A percentile compares a stretch with the other conserved stretches of the same genome.
These are phyloP conservation scores for Pseudogymnoascus sp. DNA, from an alignment of 2,329 filamentous ascomycete species.

Conservation along the genomic window DNA sequence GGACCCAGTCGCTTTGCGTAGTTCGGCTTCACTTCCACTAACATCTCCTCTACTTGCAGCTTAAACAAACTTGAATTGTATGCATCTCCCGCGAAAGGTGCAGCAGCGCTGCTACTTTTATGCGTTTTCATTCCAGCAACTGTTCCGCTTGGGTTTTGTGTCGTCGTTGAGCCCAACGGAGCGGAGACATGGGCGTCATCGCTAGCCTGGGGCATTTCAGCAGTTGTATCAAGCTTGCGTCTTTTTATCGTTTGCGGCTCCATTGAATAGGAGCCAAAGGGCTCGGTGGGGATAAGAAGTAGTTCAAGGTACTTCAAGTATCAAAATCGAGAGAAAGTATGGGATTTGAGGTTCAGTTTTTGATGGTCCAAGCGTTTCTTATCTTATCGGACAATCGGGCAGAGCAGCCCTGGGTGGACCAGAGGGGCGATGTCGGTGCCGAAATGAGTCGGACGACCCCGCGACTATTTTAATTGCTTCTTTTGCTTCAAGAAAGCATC, in stretches of 20 bases:
- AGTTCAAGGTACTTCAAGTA: background rate
- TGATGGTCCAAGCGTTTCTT: slow-evolving; percentile 11
- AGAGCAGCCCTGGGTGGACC: background rate
- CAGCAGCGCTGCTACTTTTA: slow-evolving; percentile 22
- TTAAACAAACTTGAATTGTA: slow-evolving; percentile 61
- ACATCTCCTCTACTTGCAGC: slow-evolving; percentile 55
- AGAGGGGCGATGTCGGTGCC: slow-evolving; percentile 10
- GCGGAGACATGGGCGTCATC: slow-evolving; percentile 11
- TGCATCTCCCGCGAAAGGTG: slow-evolving; percentile 34
- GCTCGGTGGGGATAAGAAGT: slow-evolving; percentile 1
- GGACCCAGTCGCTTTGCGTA: slow-evolving; percentile 47
- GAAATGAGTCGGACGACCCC: slow-evolving; percentile 9
- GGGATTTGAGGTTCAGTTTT: slow-evolving; percentile 10
- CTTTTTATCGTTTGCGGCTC: slow-evolving; percentile 25
- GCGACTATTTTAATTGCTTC: slow-evolving; percentile 12
- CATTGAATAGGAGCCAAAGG: slow-evolving; percentile 17
- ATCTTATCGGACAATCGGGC: slow-evolving; percentile 10
- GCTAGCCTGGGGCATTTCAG: slow-evolving; percentile 14
- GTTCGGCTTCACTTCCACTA: slow-evolving; percentile 47
- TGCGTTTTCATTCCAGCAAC: background rate
- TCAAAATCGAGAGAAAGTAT: slow-evolving; percentile 9
- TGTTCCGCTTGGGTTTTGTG: slow-evolving; percentile 23
- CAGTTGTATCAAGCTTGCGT: slow-evolving; percentile 26
- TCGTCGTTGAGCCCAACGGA: slow-evolving; percentile 14
- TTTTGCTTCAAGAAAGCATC: background rate